Evolutionary conservation across 2,329 filamentous ascomycete species (phyloP).

Genomic region (Juglanconis juglandina): DNA sequence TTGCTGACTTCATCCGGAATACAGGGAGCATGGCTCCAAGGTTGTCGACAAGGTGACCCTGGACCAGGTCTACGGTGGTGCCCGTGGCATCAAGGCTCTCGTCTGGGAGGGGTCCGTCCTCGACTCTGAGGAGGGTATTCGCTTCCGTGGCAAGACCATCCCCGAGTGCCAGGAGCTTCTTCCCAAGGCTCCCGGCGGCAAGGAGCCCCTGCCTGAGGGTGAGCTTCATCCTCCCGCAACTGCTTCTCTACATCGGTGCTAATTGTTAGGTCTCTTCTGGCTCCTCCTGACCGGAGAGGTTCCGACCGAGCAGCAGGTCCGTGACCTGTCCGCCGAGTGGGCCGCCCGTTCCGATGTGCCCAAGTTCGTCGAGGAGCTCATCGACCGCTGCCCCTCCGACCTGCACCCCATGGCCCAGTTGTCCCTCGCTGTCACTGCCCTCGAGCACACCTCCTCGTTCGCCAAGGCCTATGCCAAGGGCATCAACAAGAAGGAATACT

Average conservation of each 20-base stretch:
- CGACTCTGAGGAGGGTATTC: slow-evolving; percentile 97
- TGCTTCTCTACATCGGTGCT: background rate
- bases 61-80: slow-evolving; percentile 98
- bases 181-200: slow-evolving; percentile 92
- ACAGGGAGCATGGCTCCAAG: slow-evolving; percentile 89
- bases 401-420: slow-evolving; percentile 99
- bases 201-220: slow-evolving; percentile 96
- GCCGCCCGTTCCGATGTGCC: slow-evolving; percentile 94
- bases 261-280: slow-evolving; percentile 84
- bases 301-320: slow-evolving; percentile 95
- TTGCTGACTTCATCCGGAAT: slow-evolving; percentile 24
- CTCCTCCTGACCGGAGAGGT: slow-evolving; percentile 97
- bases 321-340: slow-evolving; percentile 97
- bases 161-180: slow-evolving; percentile 97
- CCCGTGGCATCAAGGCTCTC: slow-evolving; percentile 96
- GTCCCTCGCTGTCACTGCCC: slow-evolving; percentile 93
- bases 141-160: slow-evolving; percentile 98
- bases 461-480: slow-evolving; percentile 98
- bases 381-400: slow-evolving; percentile 98
- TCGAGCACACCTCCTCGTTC: slow-evolving; percentile 97
- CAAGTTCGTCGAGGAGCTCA: slow-evolving; percentile 98
- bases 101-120: slow-evolving; percentile 99
- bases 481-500: slow-evolving; percentile 99
- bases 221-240: slow-evolving; percentile 18
- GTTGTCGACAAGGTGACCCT: slow-evolving; percentile 97